Conservation (phyloP, 805 yeast species). For the Schwanniomyces vanrijiae region DNA sequence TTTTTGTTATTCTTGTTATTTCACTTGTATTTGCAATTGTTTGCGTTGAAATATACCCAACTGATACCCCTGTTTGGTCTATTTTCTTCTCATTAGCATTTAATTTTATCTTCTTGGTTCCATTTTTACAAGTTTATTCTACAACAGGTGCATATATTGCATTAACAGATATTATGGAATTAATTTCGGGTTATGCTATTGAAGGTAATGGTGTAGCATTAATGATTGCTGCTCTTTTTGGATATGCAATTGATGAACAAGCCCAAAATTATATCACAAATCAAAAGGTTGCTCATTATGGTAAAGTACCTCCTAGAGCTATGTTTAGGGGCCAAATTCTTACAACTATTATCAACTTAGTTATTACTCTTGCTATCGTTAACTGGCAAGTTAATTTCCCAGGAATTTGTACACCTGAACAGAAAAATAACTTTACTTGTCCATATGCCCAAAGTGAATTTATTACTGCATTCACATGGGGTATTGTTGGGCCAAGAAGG, state of each 20-base stretch:
- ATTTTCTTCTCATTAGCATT: slow-evolving; percentile 19
- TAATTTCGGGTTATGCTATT: slow-evolving; percentile 24
- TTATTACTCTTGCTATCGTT: slow-evolving; percentile 41
- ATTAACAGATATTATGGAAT: slow-evolving; percentile 18
- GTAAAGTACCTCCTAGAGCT: slow-evolving; percentile 42
- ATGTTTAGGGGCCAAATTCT: slow-evolving; percentile 29
- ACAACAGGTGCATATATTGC: slow-evolving; percentile 12
- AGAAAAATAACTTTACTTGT: slow-evolving; percentile 31
- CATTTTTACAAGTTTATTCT: slow-evolving; percentile 15
- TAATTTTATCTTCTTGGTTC: slow-evolving; percentile 21
- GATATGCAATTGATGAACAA: slow-evolving; percentile 30
- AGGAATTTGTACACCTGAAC: slow-evolving; percentile 27
- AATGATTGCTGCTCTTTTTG: slow-evolving; percentile 21
- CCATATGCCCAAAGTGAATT: slow-evolving; percentile 43
- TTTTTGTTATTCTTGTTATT: slow-evolving; percentile 24
- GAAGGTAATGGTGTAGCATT: slow-evolving; percentile 25
- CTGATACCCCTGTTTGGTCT: slow-evolving; percentile 22
- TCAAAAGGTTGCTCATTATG: slow-evolving; percentile 36
- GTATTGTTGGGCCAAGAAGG: slow-evolving; percentile 38
- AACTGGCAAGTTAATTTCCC: slow-evolving; percentile 42
- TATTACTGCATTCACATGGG: slow-evolving; percentile 46
- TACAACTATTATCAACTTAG: slow-evolving; percentile 43
- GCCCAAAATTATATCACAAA: slow-evolving; percentile 30
- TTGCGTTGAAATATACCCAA: slow-evolving; percentile 28
- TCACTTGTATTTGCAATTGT: slow-evolving; percentile 36